Evolutionary conservation across 306 rosid species (phyloP), one percentile per base, ranked within the genome.

Genomic region (Urtica urens): DNA sequence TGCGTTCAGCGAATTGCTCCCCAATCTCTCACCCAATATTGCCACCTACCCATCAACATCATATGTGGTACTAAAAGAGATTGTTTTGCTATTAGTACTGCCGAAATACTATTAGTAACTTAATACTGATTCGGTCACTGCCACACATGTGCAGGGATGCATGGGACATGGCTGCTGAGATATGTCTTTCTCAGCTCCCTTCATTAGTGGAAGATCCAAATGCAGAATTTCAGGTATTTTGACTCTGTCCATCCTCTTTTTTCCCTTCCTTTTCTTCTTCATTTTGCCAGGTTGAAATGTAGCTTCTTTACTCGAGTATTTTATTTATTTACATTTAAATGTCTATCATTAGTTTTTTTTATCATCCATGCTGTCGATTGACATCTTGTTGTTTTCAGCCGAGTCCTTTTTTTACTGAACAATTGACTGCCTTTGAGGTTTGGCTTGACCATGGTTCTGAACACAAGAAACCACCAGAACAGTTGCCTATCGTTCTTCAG

Each of bases 161-260:
- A 13, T 92, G 99, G 99, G 99, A 92, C 74, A 92, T 92, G 99
- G 99, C 96, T 65, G 99, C 96, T 64, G 99, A 92, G 75, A 82
- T 92, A 41, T 92, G 96, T 75, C 99, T 92, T 44, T 74, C 99
- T 69, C 99, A 92, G 72, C 99, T 86, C 71, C 94, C 99, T 24
- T 68, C 74, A 18, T 66, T 92, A 74, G 74, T 82, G 24, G 86
- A 82, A 64, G 92, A 92, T 68, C 93, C 93, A 53, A 80, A 53
- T 55, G 79, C 78, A 13, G 96, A 79, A 72, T 92, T 86, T 66
- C 94, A 75, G 93, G 99, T 92, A 56, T 49, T 46, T 14, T 48
- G 11, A 40, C n/a, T 23, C 35, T 28, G 38, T 25, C 38, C 39
- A 22, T 35, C 3, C 7, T 37, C 4, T 51, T 15, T 23, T 23